phyloP scores from a whole-genome alignment of 257 asterid genomes.

The Galeopsis tetrahit region DNA sequence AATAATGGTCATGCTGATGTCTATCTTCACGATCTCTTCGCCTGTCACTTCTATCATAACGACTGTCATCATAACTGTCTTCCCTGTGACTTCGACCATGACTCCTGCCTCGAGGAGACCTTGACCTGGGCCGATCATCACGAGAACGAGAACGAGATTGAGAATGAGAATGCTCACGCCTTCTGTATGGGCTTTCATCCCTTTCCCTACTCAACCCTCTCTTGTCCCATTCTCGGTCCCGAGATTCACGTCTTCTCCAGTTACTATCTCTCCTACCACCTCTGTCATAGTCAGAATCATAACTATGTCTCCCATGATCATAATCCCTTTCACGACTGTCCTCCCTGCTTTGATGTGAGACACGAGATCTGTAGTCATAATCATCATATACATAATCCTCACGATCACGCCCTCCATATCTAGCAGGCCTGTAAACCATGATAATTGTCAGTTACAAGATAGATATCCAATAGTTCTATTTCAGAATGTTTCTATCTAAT shows the following conservation, averaged over 20 bases:
- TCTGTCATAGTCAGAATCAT: conserved; percentile 94
- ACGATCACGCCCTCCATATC: conserved; percentile 78
- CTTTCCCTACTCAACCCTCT: conserved; percentile 81
- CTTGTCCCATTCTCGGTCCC: conserved; percentile 81
- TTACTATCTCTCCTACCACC: conserved; percentile 78
- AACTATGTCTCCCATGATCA: conserved; percentile 75
- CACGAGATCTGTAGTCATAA: conserved; percentile 77
- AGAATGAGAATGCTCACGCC: conserved; percentile 69
- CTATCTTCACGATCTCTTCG: conserved; percentile 85
- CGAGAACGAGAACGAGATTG: conserved; percentile 69
- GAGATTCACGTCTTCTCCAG: conserved; percentile 84
- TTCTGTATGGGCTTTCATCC: conserved; percentile 73
- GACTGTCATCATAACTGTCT: conserved; percentile 82
- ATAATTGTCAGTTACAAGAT: conserved; percentile 45
- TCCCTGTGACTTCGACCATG: conserved; percentile 84
- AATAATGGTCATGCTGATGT: conserved; percentile 59
- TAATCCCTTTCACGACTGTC: conserved; percentile 83
- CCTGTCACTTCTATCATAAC: conserved; percentile 73
- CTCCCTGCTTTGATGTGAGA: conserved; percentile 70
- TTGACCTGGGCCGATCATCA: conserved; percentile 81
- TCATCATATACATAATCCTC: conserved; percentile 87
- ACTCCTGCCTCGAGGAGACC: conserved; percentile 89
- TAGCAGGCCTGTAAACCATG: conserved; percentile 73
- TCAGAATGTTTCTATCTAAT: conserved; percentile 39
- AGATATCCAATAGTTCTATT: conserved; percentile 36